Conservation (phyloP, 2,329 filamentous ascomycete species). For the Penicillium sp. region DNA sequence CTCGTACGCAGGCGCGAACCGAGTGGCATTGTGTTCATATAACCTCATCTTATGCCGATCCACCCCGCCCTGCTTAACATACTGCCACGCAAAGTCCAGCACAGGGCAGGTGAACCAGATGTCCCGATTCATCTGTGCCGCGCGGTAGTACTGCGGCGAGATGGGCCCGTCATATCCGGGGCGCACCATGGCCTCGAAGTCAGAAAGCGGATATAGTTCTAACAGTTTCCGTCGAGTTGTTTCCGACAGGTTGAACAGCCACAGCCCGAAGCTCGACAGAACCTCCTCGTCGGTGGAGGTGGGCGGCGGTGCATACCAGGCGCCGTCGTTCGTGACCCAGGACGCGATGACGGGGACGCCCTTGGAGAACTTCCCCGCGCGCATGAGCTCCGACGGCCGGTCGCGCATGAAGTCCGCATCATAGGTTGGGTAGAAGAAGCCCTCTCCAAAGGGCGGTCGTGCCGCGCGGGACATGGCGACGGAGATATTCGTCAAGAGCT, state of each 20-base stretch:
- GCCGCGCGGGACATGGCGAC: constrained; percentile 22
- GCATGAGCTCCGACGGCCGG: constrained; percentile 26
- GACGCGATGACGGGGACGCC: constrained; percentile 14
- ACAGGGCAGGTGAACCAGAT: constrained; percentile 35
- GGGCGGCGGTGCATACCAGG: constrained; percentile 16
- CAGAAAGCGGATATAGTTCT: constrained; percentile 18
- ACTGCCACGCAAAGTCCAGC: constrained; percentile 35
- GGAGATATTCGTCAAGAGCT: constrained; percentile 25
- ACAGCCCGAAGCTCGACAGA: constrained; percentile 15
- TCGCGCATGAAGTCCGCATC: constrained; percentile 28
- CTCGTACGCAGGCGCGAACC: constrained; percentile 26
- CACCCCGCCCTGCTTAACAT: constrained; percentile 20
- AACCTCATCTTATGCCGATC: constrained; percentile 19
- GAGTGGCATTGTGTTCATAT: constrained; percentile 32
- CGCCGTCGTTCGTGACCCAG: constrained; percentile 22
- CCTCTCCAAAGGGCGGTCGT: constrained; percentile 20
- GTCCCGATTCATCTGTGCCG: constrained; percentile 34
- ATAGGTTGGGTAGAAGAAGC: constrained; percentile 21
- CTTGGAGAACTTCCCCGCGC: constrained; percentile 24
- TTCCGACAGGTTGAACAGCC: constrained; percentile 14
- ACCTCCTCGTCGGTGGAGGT: constrained; percentile 19
- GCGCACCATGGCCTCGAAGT: constrained; percentile 15
- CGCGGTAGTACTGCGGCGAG: constrained; percentile 34
- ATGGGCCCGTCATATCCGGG: constrained; percentile 13
- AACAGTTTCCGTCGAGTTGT: constrained; percentile 20